These are phyloP conservation scores for Diplodia scrobiculata DNA, from an alignment of 2,329 filamentous ascomycete genomes.

Conservation along the genomic window DNA sequence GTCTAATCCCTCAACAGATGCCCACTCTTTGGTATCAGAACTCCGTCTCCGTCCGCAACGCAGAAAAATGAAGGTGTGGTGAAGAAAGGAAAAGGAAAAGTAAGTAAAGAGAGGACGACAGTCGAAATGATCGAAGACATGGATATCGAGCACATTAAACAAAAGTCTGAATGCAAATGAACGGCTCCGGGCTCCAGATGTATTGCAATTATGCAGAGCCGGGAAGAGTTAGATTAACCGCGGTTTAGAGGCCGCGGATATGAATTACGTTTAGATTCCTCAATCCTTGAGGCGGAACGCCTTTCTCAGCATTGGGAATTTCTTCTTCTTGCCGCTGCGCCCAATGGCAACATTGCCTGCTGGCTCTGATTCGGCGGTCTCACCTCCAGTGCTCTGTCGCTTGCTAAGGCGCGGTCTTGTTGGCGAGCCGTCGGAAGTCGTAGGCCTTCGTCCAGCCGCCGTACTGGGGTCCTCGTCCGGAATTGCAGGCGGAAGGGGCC, in stretches of 20 bases:
- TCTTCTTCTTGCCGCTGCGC: conserved; percentile 60
- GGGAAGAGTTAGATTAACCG: not conserved
- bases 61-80: conserved; percentile 9
- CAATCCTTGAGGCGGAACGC: conserved; percentile 65
- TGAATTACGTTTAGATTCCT: conserved; percentile 29
- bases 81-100: not conserved
- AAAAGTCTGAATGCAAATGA: not conserved
- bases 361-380: conserved; percentile 2
- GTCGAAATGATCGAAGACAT: not conserved
- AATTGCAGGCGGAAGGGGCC: conserved; percentile 51
- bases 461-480: conserved; percentile 32
- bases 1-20: conserved; percentile 19
- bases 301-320: conserved; percentile 66
- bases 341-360: conserved; percentile 36
- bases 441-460: conserved; percentile 34
- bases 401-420: conserved; percentile 31
- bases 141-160: conserved; percentile 10
- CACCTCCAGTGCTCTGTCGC: conserved; percentile 31
- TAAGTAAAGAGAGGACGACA: not conserved
- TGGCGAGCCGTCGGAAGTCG: conserved; percentile 39
- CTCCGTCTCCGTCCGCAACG: conserved; percentile 14
- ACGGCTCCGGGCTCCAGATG: conserved; percentile 4
- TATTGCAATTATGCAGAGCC: conserved; percentile 14
- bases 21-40: conserved; percentile 22
- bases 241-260: not conserved